phyloP scores from a whole-genome alignment of 208 protist genomes.

The Baffinella frigidus region DNA sequence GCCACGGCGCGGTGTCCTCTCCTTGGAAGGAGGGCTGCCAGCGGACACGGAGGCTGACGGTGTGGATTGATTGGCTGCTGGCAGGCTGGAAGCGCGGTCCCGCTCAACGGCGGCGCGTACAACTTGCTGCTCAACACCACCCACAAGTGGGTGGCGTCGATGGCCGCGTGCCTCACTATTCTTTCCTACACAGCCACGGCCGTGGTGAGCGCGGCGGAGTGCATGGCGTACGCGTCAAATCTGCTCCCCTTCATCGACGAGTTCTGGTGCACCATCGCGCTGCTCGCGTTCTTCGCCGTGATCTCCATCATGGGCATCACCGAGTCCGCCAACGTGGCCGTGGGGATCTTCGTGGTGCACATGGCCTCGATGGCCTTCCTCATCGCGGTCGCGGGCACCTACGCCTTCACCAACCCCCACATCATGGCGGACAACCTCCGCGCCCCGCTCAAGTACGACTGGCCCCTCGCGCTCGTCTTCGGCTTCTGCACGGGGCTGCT shows the following conservation, averaged over 20 bases:
- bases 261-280: conserved; percentile 71
- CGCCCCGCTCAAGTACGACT: conserved; percentile 55
- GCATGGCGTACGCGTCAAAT: background rate
- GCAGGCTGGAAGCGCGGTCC: conserved; percentile 75
- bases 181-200: conserved; percentile 81
- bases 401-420: background rate
- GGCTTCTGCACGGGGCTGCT: conserved; percentile 80
- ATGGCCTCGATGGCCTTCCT: conserved; percentile 74
- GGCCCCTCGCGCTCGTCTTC: conserved; percentile 71
- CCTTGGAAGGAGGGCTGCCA: no score
- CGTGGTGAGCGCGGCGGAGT: conserved; percentile 68
- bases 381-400: conserved; percentile 58
- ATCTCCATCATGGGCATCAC: conserved; percentile 77
- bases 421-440: conserved; percentile 45
- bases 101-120: conserved; percentile 82
- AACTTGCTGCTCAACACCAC: conserved; percentile 81
- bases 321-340: conserved; percentile 77
- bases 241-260: background rate
- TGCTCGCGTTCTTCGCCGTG: conserved; percentile 76
- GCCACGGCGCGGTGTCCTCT: no score
- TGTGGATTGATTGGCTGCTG: background rate
- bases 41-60: no score
- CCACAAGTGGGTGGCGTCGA: conserved; percentile 75
- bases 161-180: conserved; percentile 76
- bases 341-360: conserved; percentile 79